Base-by-base conservation (phyloP, 441 rosid species). In the Croton setiger region DNA sequence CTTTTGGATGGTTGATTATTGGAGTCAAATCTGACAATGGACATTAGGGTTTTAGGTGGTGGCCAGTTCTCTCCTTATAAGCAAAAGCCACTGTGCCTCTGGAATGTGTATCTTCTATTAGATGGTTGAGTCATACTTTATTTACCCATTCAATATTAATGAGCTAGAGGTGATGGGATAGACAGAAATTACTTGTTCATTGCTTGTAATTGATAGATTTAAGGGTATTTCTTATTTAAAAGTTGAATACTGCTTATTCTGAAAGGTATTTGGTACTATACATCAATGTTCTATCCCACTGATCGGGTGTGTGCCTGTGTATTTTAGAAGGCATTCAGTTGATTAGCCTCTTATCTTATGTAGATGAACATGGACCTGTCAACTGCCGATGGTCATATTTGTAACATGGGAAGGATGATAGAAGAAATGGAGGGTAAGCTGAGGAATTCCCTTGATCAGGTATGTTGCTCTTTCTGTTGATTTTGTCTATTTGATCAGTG, bases 371-470 rank as follows among this genome's bases (percentile, higher is more conserved):
- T 90, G 97, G 87, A 85, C 75, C 89, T 94, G 31, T 61, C 95
- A 45, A 81, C 87, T 72, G 88, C 86, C 7, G 98, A 91, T 58
- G 98, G 98, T 58, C 97, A 94, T 82, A 83, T 94, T 36, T 88
- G 94, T 79, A 94, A 94, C 80, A 91, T 94, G 97, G 97, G 98
- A 68, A 87, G 82, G 88, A 91, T 94, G 98, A 91, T 94, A 68
- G 98, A 94, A 81, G 97, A 94, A 76, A 80, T 94, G 93, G 97
- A 94, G 85, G 85, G 98, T 59, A 94, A 90, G 83, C 88, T 91
- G 44, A 85, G 97, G 75, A 89, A 90, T 78, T 89, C 98, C 1
- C 80, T 94, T 68, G 98, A 94, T 85, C 96, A 94, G 98, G 98
- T 88, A 73, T 15, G 67, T 27, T 6, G 4, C 47, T 51, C 44